Evolutionary conservation across 2,329 filamentous ascomycete genomes (phyloP).

Genomic region (Aspergillus fructus): DNA sequence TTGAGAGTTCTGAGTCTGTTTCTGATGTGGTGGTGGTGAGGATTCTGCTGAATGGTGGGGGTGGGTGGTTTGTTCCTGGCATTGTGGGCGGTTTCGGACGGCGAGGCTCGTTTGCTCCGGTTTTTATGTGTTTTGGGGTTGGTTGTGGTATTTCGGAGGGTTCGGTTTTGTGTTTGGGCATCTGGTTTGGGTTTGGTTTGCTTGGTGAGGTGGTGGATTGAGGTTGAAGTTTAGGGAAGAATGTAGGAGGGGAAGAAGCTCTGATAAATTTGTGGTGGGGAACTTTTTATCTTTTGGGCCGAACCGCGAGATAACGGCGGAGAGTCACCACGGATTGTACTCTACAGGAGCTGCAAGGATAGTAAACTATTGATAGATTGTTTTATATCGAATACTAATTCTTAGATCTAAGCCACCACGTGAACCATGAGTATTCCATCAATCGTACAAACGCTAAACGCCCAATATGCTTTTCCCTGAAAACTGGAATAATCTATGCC

Average conservation of each 20-base stretch:
- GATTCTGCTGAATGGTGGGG: conserved; percentile 15
- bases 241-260: not conserved
- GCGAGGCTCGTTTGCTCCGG: not conserved
- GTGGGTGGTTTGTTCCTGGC: not conserved
- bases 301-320: not conserved
- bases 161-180: not conserved
- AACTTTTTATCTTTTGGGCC: not conserved
- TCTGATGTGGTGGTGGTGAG: conserved; percentile 52
- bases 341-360: too few relatives aligned
- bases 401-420: not conserved
- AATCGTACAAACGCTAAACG: conserved; percentile 10
- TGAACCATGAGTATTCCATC: conserved; percentile 1
- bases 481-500: not conserved
- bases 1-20: conserved; percentile 48
- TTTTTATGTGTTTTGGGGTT: not conserved
- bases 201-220: not conserved
- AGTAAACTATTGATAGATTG: not conserved
- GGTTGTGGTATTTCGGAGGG: not conserved
- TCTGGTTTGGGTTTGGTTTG: not conserved
- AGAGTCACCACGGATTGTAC: too few relatives aligned
- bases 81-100: not conserved
- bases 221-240: not conserved
- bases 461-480: conserved; percentile 9
- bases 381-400: not conserved
- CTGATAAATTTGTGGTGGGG: conserved; percentile 10